Base-by-base conservation (phyloP, 1,139 yeast species). In the Hansenula sp. region DNA sequence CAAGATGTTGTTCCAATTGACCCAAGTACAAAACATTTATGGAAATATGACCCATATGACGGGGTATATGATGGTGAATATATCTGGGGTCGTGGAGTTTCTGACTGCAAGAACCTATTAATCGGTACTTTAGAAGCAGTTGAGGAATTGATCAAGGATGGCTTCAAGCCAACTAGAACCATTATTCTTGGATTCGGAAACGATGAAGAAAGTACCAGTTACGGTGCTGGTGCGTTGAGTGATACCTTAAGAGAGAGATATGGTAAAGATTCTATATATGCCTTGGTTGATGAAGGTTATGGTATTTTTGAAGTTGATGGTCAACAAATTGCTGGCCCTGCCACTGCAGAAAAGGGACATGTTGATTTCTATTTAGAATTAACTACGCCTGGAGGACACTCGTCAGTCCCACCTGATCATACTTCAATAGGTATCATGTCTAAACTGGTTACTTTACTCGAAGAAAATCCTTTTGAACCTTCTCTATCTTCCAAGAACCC, bases 1-100 rank as follows among this genome's bases (percentile, higher is more conserved):
- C 88, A 81, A 61, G 96, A 87, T 58, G 87, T 83, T 2, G 96
- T 88, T n/a, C 96, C 96, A 0, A 84, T 86, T 12, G 81, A 80
- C 54, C 63, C 66, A 28, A 79, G 68, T 18, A 76, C 88, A 9
- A 59, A 72, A 35, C 67, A 61, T 33, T 68, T 74, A 41, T 87
- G 96, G 96, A 71, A 68, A 3, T 72, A 78, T 55, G 82, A 83
- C 11, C 95, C 96, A 18, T 85, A 79, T 50, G 71, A 72, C 8
- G 96, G 87, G 4, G 71, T 74, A 54, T 85, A 68, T 56, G 95
- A 85, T 54, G 50, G 50, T 25, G 36, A 41, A 12, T 38, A 12
- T 44, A 61, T 84, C 4, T 79, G 77, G 71, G 91, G 90, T 25
- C 71, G 93, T 48, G 91, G 91, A 28, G 60, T 84, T 4, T 60